Evolutionary conservation across 768 basidiomycete genomes (phyloP), one percentile per base, ranked within the genome.

Genomic region (Hydnomerulius pinastri): DNA sequence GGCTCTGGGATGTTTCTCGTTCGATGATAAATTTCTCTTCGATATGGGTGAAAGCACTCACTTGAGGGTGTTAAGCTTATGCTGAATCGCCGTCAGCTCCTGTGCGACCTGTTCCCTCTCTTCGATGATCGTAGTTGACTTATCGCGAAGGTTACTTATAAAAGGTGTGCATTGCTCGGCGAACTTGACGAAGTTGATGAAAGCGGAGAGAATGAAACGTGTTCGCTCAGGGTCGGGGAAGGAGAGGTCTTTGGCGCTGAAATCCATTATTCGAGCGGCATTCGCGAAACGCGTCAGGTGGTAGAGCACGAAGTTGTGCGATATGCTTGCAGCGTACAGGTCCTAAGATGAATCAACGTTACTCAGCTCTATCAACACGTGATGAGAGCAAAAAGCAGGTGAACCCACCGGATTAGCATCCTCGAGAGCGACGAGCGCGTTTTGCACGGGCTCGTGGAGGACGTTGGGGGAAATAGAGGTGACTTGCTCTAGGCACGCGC

Each of bases 181-280:
- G 67, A 94, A 96, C 68, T 91, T 92, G 68, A 92, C 82, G 66
- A 95, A 92, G 70, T 97, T 97, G 74, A 95, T 90, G 58, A 96
- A 88, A 2, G 88, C 92, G 29, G 90, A 91, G 55, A 97, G 79
- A 33, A 89, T 74, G 45, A 80, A 76, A 24, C 86, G 77, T 0
- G 92, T 90, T 24, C 94, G 84, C 35, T 85, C 80, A 23, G 82
- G 72, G 7, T 90, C 86, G 1, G 94, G 94, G 39, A 74, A 77
- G 48, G 76, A 75, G 15, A 96, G 66, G 56, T 97, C 94, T 56
- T 76, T 81, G 46, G 88, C 73, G 54, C 77, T 84, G 66, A 96
- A 94, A 64, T 88, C 84, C 47, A 86, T 80, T 32, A 90, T 81
- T 58, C 84, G 76, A 5, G 91, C 87, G 0, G 89, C 85, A 43